A percentile compares a stretch with the other conserved stretches of the same genome.
These are phyloP conservation scores for Ogataea kodamae DNA, from an alignment of 805 yeast genomes.

Conservation along the genomic window DNA sequence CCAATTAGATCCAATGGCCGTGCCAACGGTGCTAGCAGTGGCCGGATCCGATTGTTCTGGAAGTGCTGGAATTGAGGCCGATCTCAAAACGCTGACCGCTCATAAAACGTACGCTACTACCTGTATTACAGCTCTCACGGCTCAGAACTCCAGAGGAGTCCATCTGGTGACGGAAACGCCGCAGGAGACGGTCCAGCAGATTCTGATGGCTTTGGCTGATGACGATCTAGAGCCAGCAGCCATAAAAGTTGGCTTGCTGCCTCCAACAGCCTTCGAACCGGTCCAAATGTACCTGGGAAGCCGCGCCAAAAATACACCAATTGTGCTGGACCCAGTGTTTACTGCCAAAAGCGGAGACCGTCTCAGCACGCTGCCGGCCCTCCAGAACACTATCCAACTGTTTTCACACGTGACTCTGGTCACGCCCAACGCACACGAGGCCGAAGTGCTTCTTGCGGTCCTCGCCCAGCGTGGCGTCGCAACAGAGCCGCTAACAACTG, in stretches of 20 bases:
- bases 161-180: slow-evolving; percentile 42
- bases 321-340: slow-evolving; percentile 82
- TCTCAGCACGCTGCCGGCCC: slow-evolving; percentile 42
- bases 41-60: slow-evolving; percentile 89
- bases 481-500: slow-evolving; percentile 4
- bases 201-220: slow-evolving; percentile 52
- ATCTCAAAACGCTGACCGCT: slow-evolving; percentile 73
- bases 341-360: slow-evolving; percentile 72
- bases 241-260: slow-evolving; percentile 77
- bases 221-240: slow-evolving; percentile 62
- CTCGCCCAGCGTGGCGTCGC: slow-evolving; percentile 20
- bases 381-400: slow-evolving; percentile 13
- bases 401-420: slow-evolving; percentile 36
- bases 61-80: slow-evolving; percentile 94
- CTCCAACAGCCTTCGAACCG: slow-evolving; percentile 40
- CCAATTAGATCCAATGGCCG: slow-evolving; percentile 9
- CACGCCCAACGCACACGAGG: slow-evolving; percentile 77
- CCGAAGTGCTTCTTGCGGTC: slow-evolving; percentile 19
- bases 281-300: slow-evolving; percentile 31
- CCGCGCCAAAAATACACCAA: slow-evolving; percentile 3
- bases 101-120: slow-evolving; percentile 80
- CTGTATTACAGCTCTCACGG: slow-evolving; percentile 75
- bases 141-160: slow-evolving; percentile 65
- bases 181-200: slow-evolving; percentile 40
- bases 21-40: slow-evolving; percentile 43